Conservation (phyloP, 2,329 filamentous ascomycete genomes). For the Xylaria multiplex region DNA sequence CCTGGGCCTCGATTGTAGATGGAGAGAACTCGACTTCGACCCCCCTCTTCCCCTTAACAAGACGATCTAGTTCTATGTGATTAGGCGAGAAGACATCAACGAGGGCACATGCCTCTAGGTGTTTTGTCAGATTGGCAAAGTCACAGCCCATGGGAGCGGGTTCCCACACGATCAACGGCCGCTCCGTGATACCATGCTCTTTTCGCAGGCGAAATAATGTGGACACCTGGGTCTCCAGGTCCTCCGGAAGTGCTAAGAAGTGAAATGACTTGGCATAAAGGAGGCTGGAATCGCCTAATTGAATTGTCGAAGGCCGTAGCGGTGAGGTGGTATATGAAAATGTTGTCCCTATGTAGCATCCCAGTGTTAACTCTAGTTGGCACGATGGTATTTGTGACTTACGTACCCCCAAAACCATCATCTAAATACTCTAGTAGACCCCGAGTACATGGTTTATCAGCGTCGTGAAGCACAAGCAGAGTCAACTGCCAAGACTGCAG, state of each 20-base stretch:
- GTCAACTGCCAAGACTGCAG: slow-evolving; percentile 29
- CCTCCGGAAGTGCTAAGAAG: slow-evolving; percentile 23
- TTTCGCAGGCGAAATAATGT: slow-evolving; percentile 20
- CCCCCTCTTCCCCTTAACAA: slow-evolving; percentile 15
- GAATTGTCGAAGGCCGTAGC: slow-evolving; percentile 14
- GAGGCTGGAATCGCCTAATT: slow-evolving; percentile 9
- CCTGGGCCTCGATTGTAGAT: slow-evolving; percentile 11
- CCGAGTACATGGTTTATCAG: slow-evolving; percentile 23
- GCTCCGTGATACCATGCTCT: slow-evolving; percentile 20
- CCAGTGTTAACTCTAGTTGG: neutral
- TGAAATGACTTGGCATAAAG: slow-evolving; percentile 24
- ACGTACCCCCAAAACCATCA: slow-evolving; percentile 25
- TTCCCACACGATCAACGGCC: slow-evolving; percentile 29
- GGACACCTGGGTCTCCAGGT: slow-evolving; percentile 19
- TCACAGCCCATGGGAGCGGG: slow-evolving; percentile 28
- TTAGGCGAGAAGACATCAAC: slow-evolving; percentile 32
- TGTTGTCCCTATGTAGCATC: slow-evolving; percentile 11
- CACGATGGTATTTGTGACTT: neutral
- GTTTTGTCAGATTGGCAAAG: neutral
- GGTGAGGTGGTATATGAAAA: slow-evolving; percentile 26
- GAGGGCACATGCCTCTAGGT: slow-evolving; percentile 11
- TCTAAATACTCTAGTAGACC: slow-evolving; percentile 30
- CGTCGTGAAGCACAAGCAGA: slow-evolving; percentile 5
- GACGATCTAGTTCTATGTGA: slow-evolving; percentile 21
- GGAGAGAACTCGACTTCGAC: slow-evolving; percentile 20